A percentile compares a stretch with the other conserved stretches of the same genome.
Conservation (phyloP, 2,329 filamentous ascomycete genomes). For the Exophiala spinifera region DNA sequence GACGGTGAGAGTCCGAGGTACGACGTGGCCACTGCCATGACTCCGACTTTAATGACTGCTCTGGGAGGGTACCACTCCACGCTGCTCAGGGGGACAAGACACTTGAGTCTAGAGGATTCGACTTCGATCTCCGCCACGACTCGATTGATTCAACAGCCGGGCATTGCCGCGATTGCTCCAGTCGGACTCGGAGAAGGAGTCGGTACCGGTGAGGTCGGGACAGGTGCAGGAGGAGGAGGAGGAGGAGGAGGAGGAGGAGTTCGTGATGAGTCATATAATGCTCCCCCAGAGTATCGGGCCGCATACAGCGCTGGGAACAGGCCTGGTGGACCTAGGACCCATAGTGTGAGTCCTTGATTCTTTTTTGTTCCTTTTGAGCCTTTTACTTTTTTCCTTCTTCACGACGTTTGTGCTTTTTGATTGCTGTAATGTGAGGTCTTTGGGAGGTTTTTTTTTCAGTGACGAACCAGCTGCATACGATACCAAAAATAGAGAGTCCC, state of each 20-base stretch:
- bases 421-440: too few relatives aligned
- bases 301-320: constrained; percentile 18
- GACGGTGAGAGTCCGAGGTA: constrained; percentile 21
- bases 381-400: neutral
- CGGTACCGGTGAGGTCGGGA: too few relatives aligned
- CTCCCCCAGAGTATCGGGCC: constrained; percentile 21
- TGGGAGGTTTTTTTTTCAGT: too few relatives aligned
- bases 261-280: neutral
- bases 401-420: too few relatives aligned
- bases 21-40: constrained; percentile 9
- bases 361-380: constrained; percentile 7
- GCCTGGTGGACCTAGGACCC: constrained; percentile 21
- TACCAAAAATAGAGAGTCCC: too few relatives aligned
- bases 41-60: too few relatives aligned
- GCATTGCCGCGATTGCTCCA: neutral
- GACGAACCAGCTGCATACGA: too few relatives aligned
- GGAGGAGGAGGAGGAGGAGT: neutral
- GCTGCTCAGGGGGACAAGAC: constrained; percentile 10
- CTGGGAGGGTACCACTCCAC: neutral
- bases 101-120: constrained; percentile 17
- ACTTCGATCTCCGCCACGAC: neutral
- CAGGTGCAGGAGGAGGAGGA: too few relatives aligned
- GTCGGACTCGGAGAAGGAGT: too few relatives aligned
- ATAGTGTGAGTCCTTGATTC: constrained; percentile 20
- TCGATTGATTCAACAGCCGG: neutral